phyloP scores from a whole-genome alignment of 163 green algal species.

The Chlorella variabilis region DNA sequence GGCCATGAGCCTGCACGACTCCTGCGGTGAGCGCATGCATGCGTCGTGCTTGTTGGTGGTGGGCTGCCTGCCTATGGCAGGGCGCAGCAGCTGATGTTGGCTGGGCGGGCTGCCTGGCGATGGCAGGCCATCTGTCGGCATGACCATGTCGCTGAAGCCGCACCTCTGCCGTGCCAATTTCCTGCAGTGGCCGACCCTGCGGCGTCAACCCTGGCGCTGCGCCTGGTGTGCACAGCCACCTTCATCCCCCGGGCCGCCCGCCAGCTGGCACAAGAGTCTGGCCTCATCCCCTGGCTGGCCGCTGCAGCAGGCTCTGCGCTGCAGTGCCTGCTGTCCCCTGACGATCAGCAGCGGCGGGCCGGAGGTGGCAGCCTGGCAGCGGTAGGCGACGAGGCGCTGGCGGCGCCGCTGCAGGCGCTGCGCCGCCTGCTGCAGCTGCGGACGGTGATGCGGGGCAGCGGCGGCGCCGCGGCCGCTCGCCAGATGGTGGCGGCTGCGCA shows the following conservation, averaged over 20 bases:
- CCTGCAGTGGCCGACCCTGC: conserved; percentile 29
- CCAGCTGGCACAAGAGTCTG: conserved; percentile 26
- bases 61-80: no score
- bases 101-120: no score
- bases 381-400: background rate
- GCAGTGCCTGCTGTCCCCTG: background rate
- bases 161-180: no score
- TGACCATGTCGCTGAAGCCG: no score
- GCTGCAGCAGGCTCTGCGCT: background rate
- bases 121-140: no score
- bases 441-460: conserved; percentile 22
- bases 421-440: conserved; percentile 33
- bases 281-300: conserved; percentile 38
- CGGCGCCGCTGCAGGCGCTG: conserved; percentile 13
- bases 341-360: background rate
- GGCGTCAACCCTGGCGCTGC: conserved; percentile 11
- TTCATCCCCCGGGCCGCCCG: conserved; percentile 35
- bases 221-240: conserved; percentile 37
- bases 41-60: no score
- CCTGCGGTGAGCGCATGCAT: background rate
- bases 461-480: background rate
- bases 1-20: conserved; percentile 38
- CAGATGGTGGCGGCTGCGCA: conserved; percentile 4
- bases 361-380: background rate
- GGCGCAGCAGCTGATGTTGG: no score